Base-by-base conservation (phyloP, 129 eudicot species). In the Ambrosia trifida region DNA sequence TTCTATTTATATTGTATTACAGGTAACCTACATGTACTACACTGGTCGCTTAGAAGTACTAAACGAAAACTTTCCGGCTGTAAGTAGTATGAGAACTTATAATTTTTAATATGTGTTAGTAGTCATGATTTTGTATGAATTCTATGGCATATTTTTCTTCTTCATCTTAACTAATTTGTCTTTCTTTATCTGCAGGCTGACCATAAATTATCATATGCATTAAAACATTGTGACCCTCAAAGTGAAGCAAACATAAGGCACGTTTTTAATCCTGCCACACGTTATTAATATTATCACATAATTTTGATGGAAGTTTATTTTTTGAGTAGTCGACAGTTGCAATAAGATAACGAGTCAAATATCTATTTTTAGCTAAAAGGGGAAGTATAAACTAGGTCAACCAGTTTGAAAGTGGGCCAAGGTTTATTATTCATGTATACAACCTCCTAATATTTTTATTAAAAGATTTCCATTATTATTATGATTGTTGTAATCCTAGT, bases 21-120 rank as follows among this genome's bases (percentile, higher is more conserved):
- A 87, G 92, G 98, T 94, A 66, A 87, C 99, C 20, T 94, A 94
- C 85, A 94, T 94, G 99, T 94, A 94, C 74, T 94, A 94, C 79
- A 94, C 97, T 62, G 99, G 99, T 68, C 99, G 99, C 28, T 74
- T 94, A 80, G 99, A 94, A 81, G 97, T 94, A 64, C 89, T 89
- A 69, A 94, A 94, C 45, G 99, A 94, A 82, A 94, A 94, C 74
- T 94, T 94, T 81, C 87, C 89, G 59, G 91, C 96, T 77, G 99
- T 87, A 80, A 84, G 85, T 73, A 40, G 33, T 59, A 19, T 5
- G 65, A 5, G 43, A 31, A 31, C 18, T 58, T 58, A 30, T 30
- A 1, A 30, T 58, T 31, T 2, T 31, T 12, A 4, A 30, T 7
- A 58, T 75, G 19, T 19, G 36, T 57, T 65, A 35, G 49, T 5